Percentiles rank a stretch among this genome's conserved stretches.
phyloP scores from a whole-genome alignment of 2,329 filamentous ascomycete genomes.

The Neonectria neomacrospora region DNA sequence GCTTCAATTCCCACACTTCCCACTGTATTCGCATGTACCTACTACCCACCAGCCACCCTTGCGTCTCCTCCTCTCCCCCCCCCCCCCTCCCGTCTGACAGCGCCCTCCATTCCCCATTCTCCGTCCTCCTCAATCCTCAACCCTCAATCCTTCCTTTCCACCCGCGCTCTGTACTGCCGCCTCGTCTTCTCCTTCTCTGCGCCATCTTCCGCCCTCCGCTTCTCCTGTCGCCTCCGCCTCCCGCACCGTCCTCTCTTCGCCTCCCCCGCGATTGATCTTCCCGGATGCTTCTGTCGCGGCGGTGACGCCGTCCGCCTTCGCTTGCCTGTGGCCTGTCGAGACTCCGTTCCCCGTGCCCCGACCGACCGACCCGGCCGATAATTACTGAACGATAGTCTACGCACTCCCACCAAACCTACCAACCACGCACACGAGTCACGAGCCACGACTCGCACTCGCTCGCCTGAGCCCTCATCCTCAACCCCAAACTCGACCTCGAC shows the following conservation, averaged over 20 bases:
- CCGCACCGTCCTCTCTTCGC: conserved; percentile 19
- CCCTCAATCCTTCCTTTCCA: conserved; percentile 15
- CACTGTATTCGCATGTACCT: conserved; percentile 23
- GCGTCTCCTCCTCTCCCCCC: conserved; percentile 27
- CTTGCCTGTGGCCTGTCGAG: conserved; percentile 6
- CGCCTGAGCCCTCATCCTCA: neutral
- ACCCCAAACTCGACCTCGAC: conserved; percentile 1
- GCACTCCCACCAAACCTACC: conserved; percentile 13
- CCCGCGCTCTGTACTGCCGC: conserved; percentile 9
- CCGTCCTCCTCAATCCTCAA: conserved; percentile 17
- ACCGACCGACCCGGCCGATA: conserved; percentile 31
- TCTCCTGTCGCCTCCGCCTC: conserved; percentile 16
- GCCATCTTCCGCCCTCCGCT: neutral
- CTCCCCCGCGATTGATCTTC: conserved; percentile 41
- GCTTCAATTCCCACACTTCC: conserved; percentile 3
- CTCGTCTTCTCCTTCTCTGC: neutral
- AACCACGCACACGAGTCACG: conserved; percentile 15
- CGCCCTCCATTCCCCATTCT: conserved; percentile 9
- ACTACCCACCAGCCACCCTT: conserved; percentile 29
- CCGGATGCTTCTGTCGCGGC: conserved; percentile 43
- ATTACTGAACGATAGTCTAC: conserved; percentile 25
- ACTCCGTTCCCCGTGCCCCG: conserved; percentile 22
- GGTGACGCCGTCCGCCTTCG: conserved; percentile 45
- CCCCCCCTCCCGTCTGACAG: conserved; percentile 19
- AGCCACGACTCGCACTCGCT: conserved; percentile 21